These are phyloP conservation scores for Grosmannia penicillata DNA, from an alignment of 2,329 filamentous ascomycete species.

Conservation along the genomic window DNA sequence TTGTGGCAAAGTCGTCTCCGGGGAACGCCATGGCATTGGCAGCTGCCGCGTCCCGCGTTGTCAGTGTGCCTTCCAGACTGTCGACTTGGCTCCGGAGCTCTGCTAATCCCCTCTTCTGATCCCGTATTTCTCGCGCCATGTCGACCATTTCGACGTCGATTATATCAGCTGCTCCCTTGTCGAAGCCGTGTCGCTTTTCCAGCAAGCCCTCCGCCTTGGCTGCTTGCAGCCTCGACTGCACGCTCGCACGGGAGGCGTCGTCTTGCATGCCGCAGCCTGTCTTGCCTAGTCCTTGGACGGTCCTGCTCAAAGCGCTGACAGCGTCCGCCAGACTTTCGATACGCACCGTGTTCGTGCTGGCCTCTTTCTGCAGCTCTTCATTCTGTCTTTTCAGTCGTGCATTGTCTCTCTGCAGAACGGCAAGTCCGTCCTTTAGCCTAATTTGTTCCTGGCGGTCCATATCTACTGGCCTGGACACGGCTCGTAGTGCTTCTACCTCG, in stretches of 20 bases:
- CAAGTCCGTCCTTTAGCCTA: background rate
- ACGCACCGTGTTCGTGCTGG: background rate
- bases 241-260: background rate
- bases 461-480: no score
- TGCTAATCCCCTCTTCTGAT: background rate
- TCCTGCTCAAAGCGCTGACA: background rate
- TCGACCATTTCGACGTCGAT: constrained; percentile 1
- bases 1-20: constrained; percentile 9
- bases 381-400: background rate
- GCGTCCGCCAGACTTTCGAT: background rate
- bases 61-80: background rate
- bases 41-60: background rate
- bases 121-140: background rate
- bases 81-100: background rate
- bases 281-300: background rate
- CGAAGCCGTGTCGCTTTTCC: no score
- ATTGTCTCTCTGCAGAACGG: no score
- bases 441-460: no score
- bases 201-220: background rate
- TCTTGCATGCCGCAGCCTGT: background rate
- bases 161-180: background rate
- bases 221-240: background rate
- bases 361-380: background rate
- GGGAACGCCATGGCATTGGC: constrained; percentile 1
- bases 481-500: no score